These are phyloP conservation scores for Cryptococcus sp. DNA, from an alignment of 1,284 basidiomycete genomes.

Conservation along the genomic window DNA sequence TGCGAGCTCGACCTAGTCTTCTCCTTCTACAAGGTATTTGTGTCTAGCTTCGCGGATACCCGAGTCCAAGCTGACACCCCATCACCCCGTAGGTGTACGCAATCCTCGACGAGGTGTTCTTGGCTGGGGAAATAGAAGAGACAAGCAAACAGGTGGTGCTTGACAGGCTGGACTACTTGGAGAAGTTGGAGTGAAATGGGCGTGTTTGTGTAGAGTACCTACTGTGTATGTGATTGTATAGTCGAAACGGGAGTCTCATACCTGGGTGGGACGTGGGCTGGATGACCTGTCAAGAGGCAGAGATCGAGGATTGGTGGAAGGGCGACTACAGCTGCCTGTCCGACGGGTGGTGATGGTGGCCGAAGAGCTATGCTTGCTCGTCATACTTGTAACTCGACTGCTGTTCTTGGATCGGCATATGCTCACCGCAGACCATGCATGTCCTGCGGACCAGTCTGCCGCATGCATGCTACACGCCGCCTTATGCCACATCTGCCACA, in stretches of 20 bases:
- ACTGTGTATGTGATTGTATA: not conserved
- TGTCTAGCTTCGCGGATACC: constrained; percentile 4
- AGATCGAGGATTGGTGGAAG: no score
- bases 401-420: no score
- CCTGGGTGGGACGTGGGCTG: not conserved
- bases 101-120: constrained; percentile 94
- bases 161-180: constrained; percentile 79
- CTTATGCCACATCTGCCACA: no score
- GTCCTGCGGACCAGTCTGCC: no score
- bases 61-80: not conserved
- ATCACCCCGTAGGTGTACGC: constrained; percentile 71
- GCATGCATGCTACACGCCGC: no score
- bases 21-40: constrained; percentile 98
- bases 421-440: no score
- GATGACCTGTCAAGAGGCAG: not conserved
- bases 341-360: no score
- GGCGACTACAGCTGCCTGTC: no score
- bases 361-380: no score
- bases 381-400: no score
- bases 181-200: constrained; percentile 69
- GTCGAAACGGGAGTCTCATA: not conserved
- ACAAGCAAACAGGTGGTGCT: constrained; percentile 95
- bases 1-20: constrained; percentile 96
- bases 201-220: not conserved
- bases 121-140: constrained; percentile 98